phyloP scores from a whole-genome alignment of 1,284 basidiomycete genomes.

The Tylopilus sp. region DNA sequence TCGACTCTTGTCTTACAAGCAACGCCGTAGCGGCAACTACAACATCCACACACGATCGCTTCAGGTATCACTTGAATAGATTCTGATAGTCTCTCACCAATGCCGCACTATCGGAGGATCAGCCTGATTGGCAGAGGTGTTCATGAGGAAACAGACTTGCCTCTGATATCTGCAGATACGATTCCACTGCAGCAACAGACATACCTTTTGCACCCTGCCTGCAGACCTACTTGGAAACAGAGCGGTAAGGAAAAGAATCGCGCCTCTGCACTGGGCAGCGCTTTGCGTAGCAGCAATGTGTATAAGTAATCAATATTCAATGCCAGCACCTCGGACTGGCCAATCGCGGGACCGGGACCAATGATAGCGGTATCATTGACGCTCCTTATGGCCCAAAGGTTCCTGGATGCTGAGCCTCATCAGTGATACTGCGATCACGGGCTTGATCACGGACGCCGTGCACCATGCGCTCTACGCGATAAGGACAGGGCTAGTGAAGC shows the following conservation, averaged over 20 bases:
- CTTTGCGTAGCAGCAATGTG: not conserved
- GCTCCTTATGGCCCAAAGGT: too few relatives aligned
- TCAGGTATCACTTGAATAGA: not conserved
- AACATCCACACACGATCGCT: not conserved
- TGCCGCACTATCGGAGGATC: constrained; percentile 7
- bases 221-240: not conserved
- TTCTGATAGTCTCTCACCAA: constrained; percentile 9
- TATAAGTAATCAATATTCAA: not conserved
- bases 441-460: too few relatives aligned
- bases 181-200: constrained; percentile 16
- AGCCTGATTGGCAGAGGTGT: not conserved
- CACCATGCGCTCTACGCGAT: too few relatives aligned
- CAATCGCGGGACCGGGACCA: not conserved
- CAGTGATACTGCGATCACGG: too few relatives aligned
- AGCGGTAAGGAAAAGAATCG: not conserved
- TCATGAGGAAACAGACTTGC: constrained; percentile 10
- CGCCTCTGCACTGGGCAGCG: not conserved
- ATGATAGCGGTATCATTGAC: too few relatives aligned
- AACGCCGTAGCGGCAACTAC: constrained; percentile 16
- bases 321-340: not conserved
- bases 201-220: constrained; percentile 1
- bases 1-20: constrained; percentile 4
- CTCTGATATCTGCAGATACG: constrained; percentile 17
- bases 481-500: too few relatives aligned
- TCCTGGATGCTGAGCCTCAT: too few relatives aligned